phyloP scores from a whole-genome alignment of 1,284 basidiomycete genomes.

The Golubevia sp. region DNA sequence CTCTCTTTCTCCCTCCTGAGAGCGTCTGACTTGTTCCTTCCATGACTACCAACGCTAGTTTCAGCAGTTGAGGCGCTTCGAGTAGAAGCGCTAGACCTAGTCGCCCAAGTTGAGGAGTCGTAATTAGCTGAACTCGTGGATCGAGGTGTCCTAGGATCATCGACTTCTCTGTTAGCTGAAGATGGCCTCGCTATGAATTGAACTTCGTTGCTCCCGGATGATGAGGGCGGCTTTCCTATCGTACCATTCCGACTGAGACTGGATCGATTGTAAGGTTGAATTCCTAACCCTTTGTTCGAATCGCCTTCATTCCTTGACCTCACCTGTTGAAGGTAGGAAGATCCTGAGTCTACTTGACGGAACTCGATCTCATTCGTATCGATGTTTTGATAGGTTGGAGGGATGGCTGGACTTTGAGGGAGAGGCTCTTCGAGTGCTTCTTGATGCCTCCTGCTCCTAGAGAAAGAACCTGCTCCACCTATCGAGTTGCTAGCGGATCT shows the following conservation, averaged over 20 bases:
- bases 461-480: neutral
- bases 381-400: neutral
- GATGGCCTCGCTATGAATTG: neutral
- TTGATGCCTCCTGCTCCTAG: neutral
- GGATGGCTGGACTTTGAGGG: neutral
- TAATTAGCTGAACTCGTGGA: neutral
- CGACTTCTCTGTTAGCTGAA: neutral
- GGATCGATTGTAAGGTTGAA: neutral
- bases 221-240: neutral
- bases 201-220: neutral
- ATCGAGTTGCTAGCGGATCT: neutral
- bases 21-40: neutral
- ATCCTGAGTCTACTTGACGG: neutral
- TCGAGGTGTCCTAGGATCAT: neutral
- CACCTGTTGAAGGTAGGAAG: neutral
- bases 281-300: neutral
- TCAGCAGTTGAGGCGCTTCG: neutral
- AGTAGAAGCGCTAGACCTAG: neutral
- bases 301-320: neutral
- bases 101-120: neutral
- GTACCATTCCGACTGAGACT: neutral
- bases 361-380: neutral
- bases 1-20: neutral
- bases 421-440: neutral
- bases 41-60: neutral